Base-by-base conservation (phyloP, 768 basidiomycete species). In the Leccinellum luteum region DNA sequence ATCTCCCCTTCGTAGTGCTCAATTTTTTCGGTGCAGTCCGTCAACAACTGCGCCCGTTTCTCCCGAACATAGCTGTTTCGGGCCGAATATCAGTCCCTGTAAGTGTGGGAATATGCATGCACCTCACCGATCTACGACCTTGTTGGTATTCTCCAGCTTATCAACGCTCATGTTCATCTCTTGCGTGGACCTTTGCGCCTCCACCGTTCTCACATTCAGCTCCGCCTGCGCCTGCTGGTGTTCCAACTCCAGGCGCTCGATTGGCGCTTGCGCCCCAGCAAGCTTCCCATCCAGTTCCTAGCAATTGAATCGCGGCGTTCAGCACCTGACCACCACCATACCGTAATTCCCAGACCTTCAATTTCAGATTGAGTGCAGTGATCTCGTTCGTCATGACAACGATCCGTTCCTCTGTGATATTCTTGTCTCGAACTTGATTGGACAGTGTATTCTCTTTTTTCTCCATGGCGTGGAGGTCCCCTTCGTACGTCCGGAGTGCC, bases 61-160 rank as follows among this genome's bases (percentile, higher is more conserved):
- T 87, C 85, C 51, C 84, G 83, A 55, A 87, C 78, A 69, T 94
- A 94, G 59, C 94, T 96, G 25, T n/a, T 8, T 28, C 30, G 51
- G 50, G 31, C 34, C 27, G 10, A 45, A 21, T 30, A 32, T 54
- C 30, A 32, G 17, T 7, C 14, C 10, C 5, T 43, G 48, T 10
- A 35, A 19, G 43, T 28, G 14, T 14, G 17, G 17, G 31, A 50
- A n/a, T 32, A 45, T 7, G 7, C 13, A 48, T 1, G 3, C 3
- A 14, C 28, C 66, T 51, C 66, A 89, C 90, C 83, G 77, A 63
- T 91, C 89, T 25, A 92, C 77, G 27, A 72, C 74, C 66, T 84
- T 85, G 69, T 84, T 87, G 54, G 80, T 79, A 41, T 76, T 77
- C 12, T 78, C 78, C 15, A 92, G 78, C 60, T 80, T 82, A 63